Evolutionary conservation across 176 grass and related monocot genomes (phyloP).

Genomic region (Zizania latifolia): DNA sequence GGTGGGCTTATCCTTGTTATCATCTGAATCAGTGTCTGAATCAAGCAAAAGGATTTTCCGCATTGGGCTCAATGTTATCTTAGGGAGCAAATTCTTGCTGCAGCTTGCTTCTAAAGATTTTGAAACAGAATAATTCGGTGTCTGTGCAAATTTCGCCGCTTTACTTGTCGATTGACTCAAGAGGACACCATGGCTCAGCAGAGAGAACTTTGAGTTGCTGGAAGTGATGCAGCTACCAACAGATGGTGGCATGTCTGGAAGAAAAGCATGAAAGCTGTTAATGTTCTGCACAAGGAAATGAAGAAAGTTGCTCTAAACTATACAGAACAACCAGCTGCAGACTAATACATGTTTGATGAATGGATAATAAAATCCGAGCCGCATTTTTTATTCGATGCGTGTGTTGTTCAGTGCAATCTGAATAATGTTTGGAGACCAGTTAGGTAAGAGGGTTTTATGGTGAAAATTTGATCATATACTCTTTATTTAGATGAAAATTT

Average conservation of each 20-base stretch:
- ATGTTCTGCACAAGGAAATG: constrained; percentile 6
- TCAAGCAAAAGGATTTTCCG: constrained; percentile 78
- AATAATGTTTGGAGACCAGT: background rate
- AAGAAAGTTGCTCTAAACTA: background rate
- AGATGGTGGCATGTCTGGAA: constrained; percentile 50
- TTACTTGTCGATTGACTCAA: constrained; percentile 49
- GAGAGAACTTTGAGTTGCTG: constrained; percentile 56
- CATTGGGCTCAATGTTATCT: constrained; percentile 57
- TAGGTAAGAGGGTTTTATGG: background rate
- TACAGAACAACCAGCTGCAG: background rate
- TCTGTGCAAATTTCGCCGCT: constrained; percentile 35
- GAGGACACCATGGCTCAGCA: constrained; percentile 41
- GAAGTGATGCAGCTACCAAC: constrained; percentile 37
- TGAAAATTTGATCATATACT: too few species aligned
- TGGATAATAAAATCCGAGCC: background rate
- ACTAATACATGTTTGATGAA: background rate
- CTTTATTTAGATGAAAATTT: too few species aligned
- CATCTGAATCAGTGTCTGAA: constrained; percentile 76
- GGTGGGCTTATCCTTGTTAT: constrained; percentile 28
- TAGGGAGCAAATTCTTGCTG: constrained; percentile 62
- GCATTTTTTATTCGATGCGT: too few species aligned
- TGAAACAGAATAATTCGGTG: constrained; percentile 32
- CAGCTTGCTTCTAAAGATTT: constrained; percentile 62
- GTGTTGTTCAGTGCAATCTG: background rate
- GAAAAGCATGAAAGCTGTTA: constrained; percentile 13